Evolutionary conservation across 441 rosid species (phyloP).

Genomic region (Dalechampia spathulata): DNA sequence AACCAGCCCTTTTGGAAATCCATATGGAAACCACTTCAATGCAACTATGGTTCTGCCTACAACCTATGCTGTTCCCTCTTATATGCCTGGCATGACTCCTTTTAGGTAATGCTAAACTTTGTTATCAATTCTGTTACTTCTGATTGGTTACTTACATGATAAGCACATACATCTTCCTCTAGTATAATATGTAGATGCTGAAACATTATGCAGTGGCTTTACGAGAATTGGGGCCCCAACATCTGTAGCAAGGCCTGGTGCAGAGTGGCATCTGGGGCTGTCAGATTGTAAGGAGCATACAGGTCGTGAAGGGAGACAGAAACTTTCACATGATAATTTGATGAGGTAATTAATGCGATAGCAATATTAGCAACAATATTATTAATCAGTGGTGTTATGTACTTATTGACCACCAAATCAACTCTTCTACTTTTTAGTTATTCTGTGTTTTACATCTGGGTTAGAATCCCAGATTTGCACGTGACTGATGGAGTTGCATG

Average conservation of each 20-base stretch:
- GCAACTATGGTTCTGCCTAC: slow-evolving; percentile 22
- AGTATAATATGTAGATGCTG: slow-evolving; percentile 3
- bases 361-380: background rate
- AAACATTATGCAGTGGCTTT: slow-evolving; percentile 27
- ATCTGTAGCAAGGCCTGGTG: slow-evolving; percentile 11
- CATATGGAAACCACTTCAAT: slow-evolving; percentile 28
- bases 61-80: slow-evolving; percentile 22
- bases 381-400: background rate
- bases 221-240: slow-evolving; percentile 23
- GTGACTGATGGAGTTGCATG: no score
- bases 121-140: background rate
- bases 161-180: background rate
- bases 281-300: slow-evolving; percentile 19
- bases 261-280: slow-evolving; percentile 12
- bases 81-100: slow-evolving; percentile 26
- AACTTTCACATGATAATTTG: slow-evolving; percentile 18
- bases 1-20: slow-evolving; percentile 25
- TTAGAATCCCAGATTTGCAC: background rate
- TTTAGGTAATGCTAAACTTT: slow-evolving; percentile 25
- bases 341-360: slow-evolving; percentile 23
- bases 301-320: slow-evolving; percentile 19
- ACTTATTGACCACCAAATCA: background rate
- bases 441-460: background rate
- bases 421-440: background rate
- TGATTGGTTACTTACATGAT: slow-evolving; percentile 2